Percentiles rank a stretch among this genome's conserved stretches.
Conservation (phyloP, 805 yeast species). For the Jamesozyma lodderae region DNA sequence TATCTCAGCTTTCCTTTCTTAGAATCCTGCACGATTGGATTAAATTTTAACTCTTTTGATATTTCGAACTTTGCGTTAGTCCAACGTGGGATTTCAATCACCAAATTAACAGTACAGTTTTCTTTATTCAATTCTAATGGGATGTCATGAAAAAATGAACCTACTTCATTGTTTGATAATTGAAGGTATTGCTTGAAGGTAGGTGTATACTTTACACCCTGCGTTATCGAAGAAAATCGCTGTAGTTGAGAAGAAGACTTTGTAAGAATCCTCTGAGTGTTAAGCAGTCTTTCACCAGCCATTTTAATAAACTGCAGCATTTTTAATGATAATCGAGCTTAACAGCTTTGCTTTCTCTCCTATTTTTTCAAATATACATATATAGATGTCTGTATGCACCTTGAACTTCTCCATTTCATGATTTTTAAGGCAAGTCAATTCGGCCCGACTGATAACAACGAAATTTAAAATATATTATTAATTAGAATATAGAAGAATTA, state of each 20-base stretch:
- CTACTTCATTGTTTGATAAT: constrained; percentile 36
- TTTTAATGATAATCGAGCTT: no score
- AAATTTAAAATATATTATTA: no score
- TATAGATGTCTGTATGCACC: no score
- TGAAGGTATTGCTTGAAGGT: constrained; percentile 38
- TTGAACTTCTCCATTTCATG: no score
- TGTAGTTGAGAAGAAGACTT: not conserved
- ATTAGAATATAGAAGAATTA: no score
- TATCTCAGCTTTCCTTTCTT: constrained; percentile 64
- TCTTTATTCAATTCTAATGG: constrained; percentile 41
- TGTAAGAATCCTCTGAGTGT: not conserved
- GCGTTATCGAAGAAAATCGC: constrained; percentile 10
- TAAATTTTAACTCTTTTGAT: constrained; percentile 44
- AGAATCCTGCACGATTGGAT: constrained; percentile 75
- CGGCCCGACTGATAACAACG: no score
- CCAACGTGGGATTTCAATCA: constrained; percentile 77
- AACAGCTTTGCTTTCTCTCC: no score
- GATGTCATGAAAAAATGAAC: constrained; percentile 66
- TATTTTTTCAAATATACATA: no score
- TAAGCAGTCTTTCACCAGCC: not conserved
- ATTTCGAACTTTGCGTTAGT: constrained; percentile 79
- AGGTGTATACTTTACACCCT: constrained; percentile 34
- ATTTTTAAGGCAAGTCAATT: no score
- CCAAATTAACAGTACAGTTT: constrained; percentile 47
- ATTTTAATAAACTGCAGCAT: no score